A percentile compares a stretch with the other conserved stretches of the same genome.
Conservation (phyloP, 306 rosid genomes). For the Geum urbanum region DNA sequence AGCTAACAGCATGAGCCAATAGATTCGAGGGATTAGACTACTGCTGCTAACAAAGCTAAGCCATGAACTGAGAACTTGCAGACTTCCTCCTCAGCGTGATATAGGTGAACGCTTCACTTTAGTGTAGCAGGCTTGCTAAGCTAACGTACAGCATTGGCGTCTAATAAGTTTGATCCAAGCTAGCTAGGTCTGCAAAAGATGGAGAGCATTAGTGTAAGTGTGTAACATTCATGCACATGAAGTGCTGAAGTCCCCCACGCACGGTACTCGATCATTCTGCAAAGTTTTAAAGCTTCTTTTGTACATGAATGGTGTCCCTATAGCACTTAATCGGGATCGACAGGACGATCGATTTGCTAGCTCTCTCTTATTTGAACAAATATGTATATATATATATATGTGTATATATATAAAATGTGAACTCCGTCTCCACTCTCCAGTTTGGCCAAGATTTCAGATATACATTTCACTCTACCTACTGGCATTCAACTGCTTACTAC, state of each 20-base stretch:
- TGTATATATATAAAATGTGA: too few species aligned
- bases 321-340: not conserved
- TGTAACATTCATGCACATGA: not conserved
- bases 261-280: not conserved
- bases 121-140: slow-evolving; percentile 28
- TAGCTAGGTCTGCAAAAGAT: not conserved
- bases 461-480: too few species aligned
- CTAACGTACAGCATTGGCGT: not conserved
- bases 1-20: slow-evolving; percentile 5
- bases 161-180: not conserved
- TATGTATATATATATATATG: too few species aligned
- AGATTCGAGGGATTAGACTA: not conserved
- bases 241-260: not conserved
- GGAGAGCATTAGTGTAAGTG: not conserved
- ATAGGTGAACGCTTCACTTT: slow-evolving; percentile 66
- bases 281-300: not conserved
- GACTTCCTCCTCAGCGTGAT: slow-evolving; percentile 23
- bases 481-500: too few species aligned
- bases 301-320: not conserved
- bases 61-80: slow-evolving; percentile 28
- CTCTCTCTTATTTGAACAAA: not conserved
- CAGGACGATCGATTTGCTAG: not conserved
- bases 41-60: not conserved
- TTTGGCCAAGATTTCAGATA: too few species aligned
- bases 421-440: too few species aligned